These are phyloP conservation scores for Strobilomyces echinocephalus DNA, from an alignment of 768 basidiomycete genomes.

Conservation along the genomic window DNA sequence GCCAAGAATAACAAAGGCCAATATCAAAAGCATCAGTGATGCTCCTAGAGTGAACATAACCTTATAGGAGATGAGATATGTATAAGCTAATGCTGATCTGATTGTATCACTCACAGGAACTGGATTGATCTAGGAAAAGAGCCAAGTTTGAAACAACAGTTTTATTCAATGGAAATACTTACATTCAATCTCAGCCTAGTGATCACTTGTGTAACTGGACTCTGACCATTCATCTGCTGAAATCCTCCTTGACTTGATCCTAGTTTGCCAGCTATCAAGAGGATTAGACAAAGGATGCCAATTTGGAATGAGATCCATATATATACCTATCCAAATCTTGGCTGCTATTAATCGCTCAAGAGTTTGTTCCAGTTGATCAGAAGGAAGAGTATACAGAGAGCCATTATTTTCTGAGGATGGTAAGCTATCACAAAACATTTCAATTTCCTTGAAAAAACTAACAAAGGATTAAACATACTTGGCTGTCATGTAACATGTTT, in stretches of 20 bases:
- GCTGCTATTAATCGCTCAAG: slow-evolving; percentile 2
- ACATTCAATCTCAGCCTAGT: too few relatives aligned
- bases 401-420: neutral
- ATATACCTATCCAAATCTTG: slow-evolving; percentile 11
- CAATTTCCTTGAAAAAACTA: too few relatives aligned
- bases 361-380: neutral
- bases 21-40: slow-evolving; percentile 3
- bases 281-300: too few relatives aligned
- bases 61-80: neutral
- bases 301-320: too few relatives aligned
- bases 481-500: neutral
- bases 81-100: neutral
- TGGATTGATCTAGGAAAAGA: slow-evolving; percentile 9
- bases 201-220: too few relatives aligned
- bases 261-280: slow-evolving; percentile 4
- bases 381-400: neutral
- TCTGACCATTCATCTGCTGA: neutral
- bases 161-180: neutral
- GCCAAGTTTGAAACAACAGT: too few relatives aligned
- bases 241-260: slow-evolving; percentile 5
- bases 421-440: neutral
- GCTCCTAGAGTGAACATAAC: neutral
- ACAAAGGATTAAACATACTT: neutral
- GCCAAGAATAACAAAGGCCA: neutral
- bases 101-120: slow-evolving; percentile 11